These are phyloP conservation scores for Gelatoporia subvermispora DNA, from an alignment of 768 basidiomycete genomes.

Conservation along the genomic window DNA sequence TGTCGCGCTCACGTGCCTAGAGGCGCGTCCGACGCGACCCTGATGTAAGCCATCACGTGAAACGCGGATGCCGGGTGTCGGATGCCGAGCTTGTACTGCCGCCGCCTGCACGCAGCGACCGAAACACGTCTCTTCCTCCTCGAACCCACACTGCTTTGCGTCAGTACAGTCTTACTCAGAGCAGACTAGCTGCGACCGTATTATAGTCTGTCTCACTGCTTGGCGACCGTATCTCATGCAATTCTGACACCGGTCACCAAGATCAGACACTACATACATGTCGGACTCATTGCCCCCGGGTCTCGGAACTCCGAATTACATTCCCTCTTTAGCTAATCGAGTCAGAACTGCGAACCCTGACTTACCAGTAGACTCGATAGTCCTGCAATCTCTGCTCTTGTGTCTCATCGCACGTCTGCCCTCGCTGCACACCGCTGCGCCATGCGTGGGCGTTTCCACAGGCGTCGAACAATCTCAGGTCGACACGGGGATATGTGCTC, in stretches of 20 bases:
- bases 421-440: too few species aligned
- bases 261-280: not conserved
- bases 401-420: constrained; percentile 46
- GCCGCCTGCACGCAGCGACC: too few species aligned
- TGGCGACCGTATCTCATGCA: too few species aligned
- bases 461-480: too few species aligned
- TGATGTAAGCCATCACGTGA: too few species aligned
- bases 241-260: not conserved
- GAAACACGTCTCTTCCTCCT: too few species aligned
- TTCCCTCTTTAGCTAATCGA: constrained; percentile 36
- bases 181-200: constrained; percentile 6
- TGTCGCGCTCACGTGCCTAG: too few species aligned
- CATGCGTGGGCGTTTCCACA: too few species aligned
- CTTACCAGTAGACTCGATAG: constrained; percentile 55
- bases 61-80: too few species aligned
- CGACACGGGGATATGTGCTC: constrained; percentile 24
- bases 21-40: too few species aligned
- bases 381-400: constrained; percentile 62
- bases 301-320: constrained; percentile 18
- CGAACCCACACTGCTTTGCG: not conserved
- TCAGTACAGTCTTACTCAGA: constrained; percentile 8
- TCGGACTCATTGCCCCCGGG: not conserved
- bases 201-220: not conserved
- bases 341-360: constrained; percentile 41
- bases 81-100: too few species aligned